A percentile compares a stretch with the other conserved stretches of the same genome.
Conservation (phyloP, 169 alveolate genomes). For the Plasmodium chabaudi region DNA sequence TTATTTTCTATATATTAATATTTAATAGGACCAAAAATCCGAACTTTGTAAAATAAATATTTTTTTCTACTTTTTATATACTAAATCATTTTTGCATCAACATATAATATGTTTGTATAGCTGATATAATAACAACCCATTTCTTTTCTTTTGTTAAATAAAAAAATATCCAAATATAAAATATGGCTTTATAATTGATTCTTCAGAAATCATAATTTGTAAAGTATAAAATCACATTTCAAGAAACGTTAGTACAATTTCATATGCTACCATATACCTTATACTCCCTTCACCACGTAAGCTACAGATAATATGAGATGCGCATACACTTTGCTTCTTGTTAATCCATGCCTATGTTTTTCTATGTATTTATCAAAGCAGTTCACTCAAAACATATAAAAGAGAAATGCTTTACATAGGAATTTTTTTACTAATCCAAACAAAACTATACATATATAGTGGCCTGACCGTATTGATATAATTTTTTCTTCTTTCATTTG, state of each 20-base stretch:
- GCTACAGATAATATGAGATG: background rate
- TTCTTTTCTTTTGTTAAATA: too few species aligned
- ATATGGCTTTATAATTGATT: conserved; percentile 40
- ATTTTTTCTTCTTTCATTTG: conserved; percentile 1
- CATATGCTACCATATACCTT: background rate
- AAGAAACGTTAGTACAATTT: background rate
- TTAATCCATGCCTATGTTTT: background rate
- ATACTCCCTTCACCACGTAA: background rate
- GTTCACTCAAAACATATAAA: too few species aligned
- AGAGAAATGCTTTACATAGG: background rate
- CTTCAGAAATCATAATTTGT: conserved; percentile 9
- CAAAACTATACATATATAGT: background rate
- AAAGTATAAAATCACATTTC: background rate
- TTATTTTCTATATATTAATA: too few species aligned
- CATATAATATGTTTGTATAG: too few species aligned
- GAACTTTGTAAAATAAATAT: too few species aligned
- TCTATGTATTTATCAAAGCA: conserved; percentile 9
- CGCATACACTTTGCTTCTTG: background rate
- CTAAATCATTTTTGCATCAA: background rate
- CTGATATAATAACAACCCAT: too few species aligned
- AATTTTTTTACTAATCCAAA: background rate
- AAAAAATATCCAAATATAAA: conserved; percentile 11
- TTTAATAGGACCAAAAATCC: too few species aligned
- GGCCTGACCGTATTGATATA: background rate
- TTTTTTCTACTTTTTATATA: background rate